Evolutionary conservation across 805 yeast genomes (phyloP).

Genomic region (Phaffomyces antillensis): DNA sequence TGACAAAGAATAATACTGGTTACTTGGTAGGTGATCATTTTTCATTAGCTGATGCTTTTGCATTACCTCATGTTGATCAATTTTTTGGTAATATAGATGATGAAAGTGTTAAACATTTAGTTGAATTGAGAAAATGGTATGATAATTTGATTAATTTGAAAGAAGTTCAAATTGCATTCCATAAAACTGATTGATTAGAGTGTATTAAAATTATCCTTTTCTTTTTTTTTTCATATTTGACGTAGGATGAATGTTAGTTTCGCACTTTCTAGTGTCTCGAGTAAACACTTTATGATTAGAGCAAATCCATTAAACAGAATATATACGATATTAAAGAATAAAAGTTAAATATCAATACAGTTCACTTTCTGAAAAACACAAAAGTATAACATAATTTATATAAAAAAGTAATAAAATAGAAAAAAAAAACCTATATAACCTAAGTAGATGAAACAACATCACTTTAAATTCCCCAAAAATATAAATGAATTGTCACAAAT

Average conservation of each 20-base stretch:
- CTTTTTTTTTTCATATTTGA: too few relatives aligned
- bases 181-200: constrained; percentile 3
- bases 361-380: too few relatives aligned
- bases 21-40: constrained; percentile 54
- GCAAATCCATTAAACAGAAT: too few relatives aligned
- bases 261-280: too few relatives aligned
- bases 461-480: background rate
- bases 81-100: background rate
- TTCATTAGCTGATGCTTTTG: constrained; percentile 49
- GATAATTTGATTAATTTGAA: constrained; percentile 5
- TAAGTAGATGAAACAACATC: background rate
- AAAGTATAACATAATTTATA: too few relatives aligned
- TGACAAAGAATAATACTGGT: constrained; percentile 37
- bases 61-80: constrained; percentile 27
- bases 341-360: too few relatives aligned
- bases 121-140: constrained; percentile 5
- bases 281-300: too few relatives aligned
- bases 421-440: too few relatives aligned
- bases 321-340: too few relatives aligned
- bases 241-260: too few relatives aligned
- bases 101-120: constrained; percentile 3
- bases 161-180: constrained; percentile 6
- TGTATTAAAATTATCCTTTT: too few relatives aligned
- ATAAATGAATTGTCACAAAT: background rate
- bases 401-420: too few relatives aligned